phyloP scores from a whole-genome alignment of 2,329 filamentous ascomycete species.

The Ophiosphaerella narmari region DNA sequence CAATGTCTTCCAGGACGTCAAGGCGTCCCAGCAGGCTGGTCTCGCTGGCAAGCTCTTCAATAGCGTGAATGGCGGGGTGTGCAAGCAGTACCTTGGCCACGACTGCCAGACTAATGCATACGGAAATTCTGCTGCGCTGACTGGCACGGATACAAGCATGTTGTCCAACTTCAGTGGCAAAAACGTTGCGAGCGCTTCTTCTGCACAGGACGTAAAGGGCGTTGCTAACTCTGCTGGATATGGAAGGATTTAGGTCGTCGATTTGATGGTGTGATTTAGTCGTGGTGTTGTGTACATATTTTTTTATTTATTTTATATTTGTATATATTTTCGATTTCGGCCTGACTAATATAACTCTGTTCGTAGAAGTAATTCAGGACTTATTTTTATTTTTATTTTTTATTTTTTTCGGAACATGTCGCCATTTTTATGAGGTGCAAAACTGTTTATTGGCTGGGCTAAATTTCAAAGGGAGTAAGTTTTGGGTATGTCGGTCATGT shows the following conservation, averaged over 20 bases:
- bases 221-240: slow-evolving; percentile 28
- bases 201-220: slow-evolving; percentile 21
- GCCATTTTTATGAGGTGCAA: too few species aligned
- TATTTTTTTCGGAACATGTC: too few species aligned
- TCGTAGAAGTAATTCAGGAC: too few species aligned
- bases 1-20: slow-evolving; percentile 62
- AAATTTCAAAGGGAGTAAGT: too few species aligned
- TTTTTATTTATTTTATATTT: too few species aligned
- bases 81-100: slow-evolving; percentile 54
- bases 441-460: too few species aligned
- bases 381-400: too few species aligned
- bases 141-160: slow-evolving; percentile 53
- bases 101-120: slow-evolving; percentile 56
- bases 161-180: slow-evolving; percentile 58
- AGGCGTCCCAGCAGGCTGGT: slow-evolving; percentile 47
- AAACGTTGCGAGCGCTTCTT: slow-evolving; percentile 54
- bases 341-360: too few species aligned
- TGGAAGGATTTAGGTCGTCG: slow-evolving; percentile 24
- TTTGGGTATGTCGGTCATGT: too few species aligned
- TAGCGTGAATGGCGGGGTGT: slow-evolving; percentile 42
- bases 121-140: slow-evolving; percentile 31
- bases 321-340: too few species aligned
- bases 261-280: not conserved
- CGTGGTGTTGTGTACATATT: too few species aligned
- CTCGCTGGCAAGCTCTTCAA: slow-evolving; percentile 50